Conservation (phyloP, 179 eudicot genomes). For the Sideroxylon spinosum region DNA sequence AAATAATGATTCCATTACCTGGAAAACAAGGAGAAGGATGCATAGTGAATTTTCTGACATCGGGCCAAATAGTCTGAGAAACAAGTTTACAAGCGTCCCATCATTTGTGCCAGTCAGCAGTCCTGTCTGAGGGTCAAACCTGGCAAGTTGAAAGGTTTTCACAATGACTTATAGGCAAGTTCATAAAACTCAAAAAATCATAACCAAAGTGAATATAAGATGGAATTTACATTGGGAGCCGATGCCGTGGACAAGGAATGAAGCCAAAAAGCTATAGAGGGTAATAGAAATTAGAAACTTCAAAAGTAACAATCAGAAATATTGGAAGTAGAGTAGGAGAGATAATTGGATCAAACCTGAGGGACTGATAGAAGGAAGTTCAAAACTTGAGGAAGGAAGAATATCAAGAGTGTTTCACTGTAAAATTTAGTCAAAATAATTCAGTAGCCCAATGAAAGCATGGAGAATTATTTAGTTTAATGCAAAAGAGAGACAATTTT, state of each 20-base stretch:
- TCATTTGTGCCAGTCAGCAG: conserved; percentile 88
- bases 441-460: neutral
- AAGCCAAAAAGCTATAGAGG: conserved; percentile 72
- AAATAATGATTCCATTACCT: conserved; percentile 42
- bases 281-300: conserved; percentile 17
- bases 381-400: conserved; percentile 86
- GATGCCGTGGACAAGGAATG: conserved; percentile 93
- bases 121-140: conserved; percentile 91
- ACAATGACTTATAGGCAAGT: neutral
- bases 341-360: conserved; percentile 53
- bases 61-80: conserved; percentile 65
- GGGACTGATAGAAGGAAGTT: conserved; percentile 90
- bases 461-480: too few relatives aligned
- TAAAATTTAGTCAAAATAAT: conserved; percentile 8
- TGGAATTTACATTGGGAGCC: conserved; percentile 65
- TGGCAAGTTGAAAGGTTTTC: conserved; percentile 25
- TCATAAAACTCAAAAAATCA: neutral
- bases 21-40: conserved; percentile 63
- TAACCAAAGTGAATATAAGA: conserved; percentile 3
- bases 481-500: too few relatives aligned
- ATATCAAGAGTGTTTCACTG: conserved; percentile 88
- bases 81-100: conserved; percentile 84
- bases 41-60: conserved; percentile 78
- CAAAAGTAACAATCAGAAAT: neutral
- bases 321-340: conserved; percentile 6